Evolutionary conservation across 2,329 filamentous ascomycete species (phyloP), one percentile per base, ranked within the genome.

Genomic region (Cladorrhinum sp.): DNA sequence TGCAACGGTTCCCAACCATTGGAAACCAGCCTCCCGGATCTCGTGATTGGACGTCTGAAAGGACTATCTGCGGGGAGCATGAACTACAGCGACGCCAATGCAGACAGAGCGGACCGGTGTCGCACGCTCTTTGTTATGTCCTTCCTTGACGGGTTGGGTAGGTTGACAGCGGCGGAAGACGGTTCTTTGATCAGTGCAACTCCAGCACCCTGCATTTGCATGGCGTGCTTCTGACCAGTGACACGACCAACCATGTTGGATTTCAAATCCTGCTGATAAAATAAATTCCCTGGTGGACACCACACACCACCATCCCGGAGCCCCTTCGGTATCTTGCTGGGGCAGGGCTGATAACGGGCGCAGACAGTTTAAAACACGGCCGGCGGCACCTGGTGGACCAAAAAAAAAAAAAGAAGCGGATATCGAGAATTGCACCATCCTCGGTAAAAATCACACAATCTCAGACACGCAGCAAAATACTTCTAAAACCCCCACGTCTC

Each of bases 351-450:
- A 36, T 48, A 18, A 39, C 26, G 12, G 48, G 28, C 23, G 21
- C 28, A 46, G 8, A 60, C 6, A 58, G 60, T 62, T 63, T 64
- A 66, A 66, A 63, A 62, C 58, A 59, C 61, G 49, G 52, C 55
- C 59, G 33, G 42, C 59, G 50, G 36, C 36, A 33, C 52, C 24
- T 52, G 60, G 39, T 21, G 26, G 52, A 58, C 55, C 62, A 52
- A 30, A 59, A 42, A 58, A 39, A n/a, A 39, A 52, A 46, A 51
- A 16, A 16, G 7, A 18, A 62, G 28, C 20, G 20, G 54, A 30
- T 24, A 46, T 59, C 12, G 14, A 48, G 33, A 57, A 65, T 65
- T 64, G 59, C 63, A 59, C 56, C 61, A 64, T 62, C 50, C 58
- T 30, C 53, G 53, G 54, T 26, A 55, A 42, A 62, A 62, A 65